These are phyloP conservation scores for Otatea glauca DNA, from an alignment of 176 grass and related monocot genomes.

Conservation along the genomic window DNA sequence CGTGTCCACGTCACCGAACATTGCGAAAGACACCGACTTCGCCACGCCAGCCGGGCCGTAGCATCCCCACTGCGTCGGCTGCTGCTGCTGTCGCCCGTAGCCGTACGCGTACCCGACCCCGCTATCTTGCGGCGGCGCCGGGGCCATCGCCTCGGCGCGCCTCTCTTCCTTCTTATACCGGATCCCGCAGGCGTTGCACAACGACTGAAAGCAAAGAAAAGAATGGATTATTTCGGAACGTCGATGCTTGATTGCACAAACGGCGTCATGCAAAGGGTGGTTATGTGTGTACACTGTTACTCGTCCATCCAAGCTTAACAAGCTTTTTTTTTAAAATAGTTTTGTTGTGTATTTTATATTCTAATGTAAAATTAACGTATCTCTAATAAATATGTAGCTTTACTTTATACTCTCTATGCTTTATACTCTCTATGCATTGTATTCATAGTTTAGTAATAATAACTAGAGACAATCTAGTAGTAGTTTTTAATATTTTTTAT, in stretches of 20 bases:
- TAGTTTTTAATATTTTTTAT: too few species aligned
- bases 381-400: too few species aligned
- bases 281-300: not conserved
- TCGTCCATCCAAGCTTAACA: too few species aligned
- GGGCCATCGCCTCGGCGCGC: conserved; percentile 55
- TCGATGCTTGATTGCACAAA: not conserved
- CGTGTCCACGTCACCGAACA: conserved; percentile 42
- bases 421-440: too few species aligned
- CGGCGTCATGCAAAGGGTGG: not conserved
- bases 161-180: conserved; percentile 88
- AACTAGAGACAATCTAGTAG: too few species aligned
- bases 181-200: conserved; percentile 93
- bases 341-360: too few species aligned
- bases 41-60: conserved; percentile 45
- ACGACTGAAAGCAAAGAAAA: conserved; percentile 48
- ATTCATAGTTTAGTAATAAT: too few species aligned
- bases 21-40: conserved; percentile 31
- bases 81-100: conserved; percentile 41
- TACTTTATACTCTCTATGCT: too few species aligned
- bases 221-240: not conserved
- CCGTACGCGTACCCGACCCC: conserved; percentile 40
- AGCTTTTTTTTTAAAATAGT: too few species aligned
- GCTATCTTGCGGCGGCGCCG: conserved; percentile 12
- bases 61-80: conserved; percentile 65
- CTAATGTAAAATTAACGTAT: too few species aligned